These are phyloP conservation scores for Amoebophrya sp. DNA, from an alignment of 169 alveolate genomes.

Conservation along the genomic window DNA sequence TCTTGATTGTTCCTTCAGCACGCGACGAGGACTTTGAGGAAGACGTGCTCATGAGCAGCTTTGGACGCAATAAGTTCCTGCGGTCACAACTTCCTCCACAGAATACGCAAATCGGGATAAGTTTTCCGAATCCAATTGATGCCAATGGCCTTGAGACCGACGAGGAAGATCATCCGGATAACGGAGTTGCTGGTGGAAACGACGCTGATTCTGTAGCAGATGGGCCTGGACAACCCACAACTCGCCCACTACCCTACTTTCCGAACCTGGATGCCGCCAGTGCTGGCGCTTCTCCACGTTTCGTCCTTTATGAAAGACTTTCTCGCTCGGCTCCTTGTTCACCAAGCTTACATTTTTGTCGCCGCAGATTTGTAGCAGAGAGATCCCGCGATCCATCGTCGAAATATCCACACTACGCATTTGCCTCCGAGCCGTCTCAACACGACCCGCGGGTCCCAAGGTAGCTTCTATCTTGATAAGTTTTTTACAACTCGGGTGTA, in stretches of 20 bases:
- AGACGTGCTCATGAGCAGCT: background rate
- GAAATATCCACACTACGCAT: background rate
- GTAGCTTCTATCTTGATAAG: background rate
- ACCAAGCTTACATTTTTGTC: background rate
- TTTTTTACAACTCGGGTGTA: no score
- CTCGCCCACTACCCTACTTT: no score
- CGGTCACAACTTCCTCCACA: no score
- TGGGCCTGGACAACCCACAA: no score
- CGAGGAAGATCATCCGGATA: no score
- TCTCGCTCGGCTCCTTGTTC: background rate
- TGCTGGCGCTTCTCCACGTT: background rate
- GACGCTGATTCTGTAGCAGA: no score
- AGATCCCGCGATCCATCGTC: constrained; percentile 2
- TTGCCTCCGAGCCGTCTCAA: background rate
- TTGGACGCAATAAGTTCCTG: background rate
- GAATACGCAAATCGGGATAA: no score
- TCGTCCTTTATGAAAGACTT: background rate
- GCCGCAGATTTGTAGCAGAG: background rate
- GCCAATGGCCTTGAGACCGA: no score
- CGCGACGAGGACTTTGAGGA: background rate
- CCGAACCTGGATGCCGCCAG: no score
- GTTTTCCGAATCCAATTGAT: no score
- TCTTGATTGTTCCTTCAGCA: background rate
- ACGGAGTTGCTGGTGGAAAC: no score
- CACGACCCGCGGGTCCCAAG: background rate